Evolutionary conservation across 441 rosid genomes (phyloP), one percentile per base, ranked within the genome.

Genomic region (Populus hybrid): DNA sequence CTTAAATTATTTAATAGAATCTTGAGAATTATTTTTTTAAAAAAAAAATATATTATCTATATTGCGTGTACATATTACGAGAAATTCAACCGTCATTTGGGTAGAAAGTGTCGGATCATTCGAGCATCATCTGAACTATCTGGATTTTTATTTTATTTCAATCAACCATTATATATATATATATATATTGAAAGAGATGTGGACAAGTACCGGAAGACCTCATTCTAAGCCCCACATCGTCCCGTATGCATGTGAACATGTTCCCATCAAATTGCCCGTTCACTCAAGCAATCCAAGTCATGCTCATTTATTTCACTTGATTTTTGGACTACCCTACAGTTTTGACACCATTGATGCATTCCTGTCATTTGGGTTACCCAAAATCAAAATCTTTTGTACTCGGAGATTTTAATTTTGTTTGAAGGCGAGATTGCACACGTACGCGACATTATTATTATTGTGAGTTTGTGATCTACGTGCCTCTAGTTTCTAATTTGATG

Each of bases 171-270:
- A 34, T 6, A 34, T 34, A 32, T 32, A 32, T 32, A 32, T 32
- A 4, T 30, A 30, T 32, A 32, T 32, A 32, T 32, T 34, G 69
- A 23, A 71, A 20, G 80, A 72, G 87, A 85, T 66, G 81, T 68
- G 77, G 88, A 81, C 86, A 82, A 84, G 50, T 69, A 84, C 79
- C 88, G 36, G 84, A 74, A 75, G 82, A 67, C 82, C 88, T 78
- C 79, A 84, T 74, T 67, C 30, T 69, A 12, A 76, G 82, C 18
- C 42, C 53, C 76, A 69, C 75, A 70, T 79, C 79, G 87, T 82
- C 90, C 90, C 88, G 75, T 81, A 77, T 81, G 88, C 92, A 78
- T 84, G 85, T 85, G 87, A 34, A 59, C 65, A 34, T 82, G 86
- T 81, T 81, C 61, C 81, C 84, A 74, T 82, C 80, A 63, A 70